phyloP scores from a whole-genome alignment of 139 green algal genomes.

The Tetradesmus lagerheimii region DNA sequence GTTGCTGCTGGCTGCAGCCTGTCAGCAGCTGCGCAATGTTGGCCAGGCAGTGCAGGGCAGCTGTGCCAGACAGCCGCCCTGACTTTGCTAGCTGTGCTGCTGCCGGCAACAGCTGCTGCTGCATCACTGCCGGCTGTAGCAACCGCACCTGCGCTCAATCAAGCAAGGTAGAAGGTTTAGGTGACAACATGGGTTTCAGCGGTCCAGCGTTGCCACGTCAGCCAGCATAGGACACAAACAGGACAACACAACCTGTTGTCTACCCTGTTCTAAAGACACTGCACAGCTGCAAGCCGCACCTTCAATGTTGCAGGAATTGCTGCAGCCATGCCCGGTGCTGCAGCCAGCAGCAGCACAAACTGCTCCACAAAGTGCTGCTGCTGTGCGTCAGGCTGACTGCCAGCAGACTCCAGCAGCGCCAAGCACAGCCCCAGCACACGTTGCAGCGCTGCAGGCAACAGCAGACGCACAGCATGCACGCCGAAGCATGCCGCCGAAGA shows the following conservation, averaged over 20 bases:
- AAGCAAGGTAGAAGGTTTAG: neutral
- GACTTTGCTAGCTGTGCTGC: neutral
- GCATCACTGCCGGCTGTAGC: slow-evolving; percentile 10
- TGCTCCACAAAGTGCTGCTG: slow-evolving; percentile 47
- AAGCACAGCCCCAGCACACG: slow-evolving; percentile 51
- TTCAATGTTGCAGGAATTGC: slow-evolving; percentile 38
- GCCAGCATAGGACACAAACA: neutral
- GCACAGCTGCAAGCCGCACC: slow-evolving; percentile 10
- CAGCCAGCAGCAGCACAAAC: slow-evolving; percentile 47
- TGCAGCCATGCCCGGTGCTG: slow-evolving; percentile 45
- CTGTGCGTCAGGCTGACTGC: slow-evolving; percentile 13
- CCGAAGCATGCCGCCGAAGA: too few relatives aligned
- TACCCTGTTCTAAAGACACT: too few relatives aligned
- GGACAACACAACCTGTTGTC: too few relatives aligned
- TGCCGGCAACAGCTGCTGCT: slow-evolving; percentile 21
- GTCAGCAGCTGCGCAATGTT: slow-evolving; percentile 58
- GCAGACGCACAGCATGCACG: neutral
- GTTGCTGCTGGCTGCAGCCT: slow-evolving; percentile 24
- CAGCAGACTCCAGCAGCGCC: slow-evolving; percentile 28
- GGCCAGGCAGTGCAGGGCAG: slow-evolving; percentile 46
- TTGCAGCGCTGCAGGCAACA: slow-evolving; percentile 5
- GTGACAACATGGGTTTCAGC: too few relatives aligned
- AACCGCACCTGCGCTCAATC: slow-evolving; percentile 47
- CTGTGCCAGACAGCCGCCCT: neutral
- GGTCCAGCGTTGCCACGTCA: neutral